Conservation (phyloP, 495 filamentous ascomycete species). For the Podospora anserina region DNA sequence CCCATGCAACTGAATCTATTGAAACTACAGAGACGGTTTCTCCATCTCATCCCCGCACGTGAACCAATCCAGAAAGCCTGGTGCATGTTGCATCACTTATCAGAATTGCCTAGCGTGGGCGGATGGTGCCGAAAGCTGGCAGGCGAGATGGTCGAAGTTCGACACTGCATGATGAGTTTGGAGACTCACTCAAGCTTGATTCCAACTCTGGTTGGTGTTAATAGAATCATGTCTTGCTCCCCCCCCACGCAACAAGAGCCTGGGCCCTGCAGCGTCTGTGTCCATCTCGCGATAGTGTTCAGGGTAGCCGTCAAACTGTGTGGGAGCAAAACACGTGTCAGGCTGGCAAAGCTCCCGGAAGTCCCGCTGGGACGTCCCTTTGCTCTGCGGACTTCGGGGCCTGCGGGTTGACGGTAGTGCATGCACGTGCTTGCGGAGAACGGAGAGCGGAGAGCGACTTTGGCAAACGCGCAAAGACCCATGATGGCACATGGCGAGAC, state of each 20-base stretch:
- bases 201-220: not conserved
- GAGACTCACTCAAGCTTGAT: too few relatives aligned
- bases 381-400: constrained; percentile 7
- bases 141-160: not conserved
- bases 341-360: constrained; percentile 24
- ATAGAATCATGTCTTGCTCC: not conserved
- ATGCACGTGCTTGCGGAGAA: constrained; percentile 7
- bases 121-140: constrained; percentile 8
- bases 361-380: constrained; percentile 7
- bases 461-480: not conserved
- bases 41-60: not conserved
- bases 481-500: constrained; percentile 1
- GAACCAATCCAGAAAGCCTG: not conserved
- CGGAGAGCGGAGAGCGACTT: not conserved
- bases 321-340: constrained; percentile 31
- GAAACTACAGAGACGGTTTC: not conserved
- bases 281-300: not conserved
- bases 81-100: not conserved
- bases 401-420: not conserved
- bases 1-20: not conserved
- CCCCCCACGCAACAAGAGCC: not conserved
- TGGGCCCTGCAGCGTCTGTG: constrained; percentile 7
- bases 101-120: constrained; percentile 2
- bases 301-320: not conserved
- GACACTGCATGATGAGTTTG: not conserved